Percentiles rank a stretch among this genome's conserved stretches.
Evolutionary conservation across 164 flowering plant genomes (phyloP).

Genomic region (Aristolochia contorta): DNA sequence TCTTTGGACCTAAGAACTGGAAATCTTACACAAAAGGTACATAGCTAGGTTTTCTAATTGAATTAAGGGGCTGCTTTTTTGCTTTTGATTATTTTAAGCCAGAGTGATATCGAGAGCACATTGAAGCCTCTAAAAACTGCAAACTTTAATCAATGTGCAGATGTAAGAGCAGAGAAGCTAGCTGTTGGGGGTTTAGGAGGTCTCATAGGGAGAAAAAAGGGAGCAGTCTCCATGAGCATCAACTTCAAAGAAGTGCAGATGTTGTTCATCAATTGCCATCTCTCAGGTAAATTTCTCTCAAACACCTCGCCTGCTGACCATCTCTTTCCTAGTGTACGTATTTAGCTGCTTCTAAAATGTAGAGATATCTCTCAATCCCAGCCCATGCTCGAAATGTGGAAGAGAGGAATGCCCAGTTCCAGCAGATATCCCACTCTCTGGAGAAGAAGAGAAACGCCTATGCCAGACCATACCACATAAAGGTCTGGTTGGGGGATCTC

Average conservation of each 20-base stretch:
- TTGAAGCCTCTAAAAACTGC: too few relatives aligned
- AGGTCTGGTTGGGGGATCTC: conserved; percentile 73
- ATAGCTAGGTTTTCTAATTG: neutral
- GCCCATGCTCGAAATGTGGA: conserved; percentile 73
- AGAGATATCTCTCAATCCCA: conserved; percentile 12
- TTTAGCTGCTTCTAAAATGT: neutral
- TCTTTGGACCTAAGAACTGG: conserved; percentile 49
- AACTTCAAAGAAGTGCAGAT: conserved; percentile 44
- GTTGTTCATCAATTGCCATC: conserved; percentile 65
- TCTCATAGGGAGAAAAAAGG: conserved; percentile 55
- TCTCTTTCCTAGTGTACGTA: neutral
- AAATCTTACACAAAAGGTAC: conserved; percentile 34
- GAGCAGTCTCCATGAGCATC: conserved; percentile 64
- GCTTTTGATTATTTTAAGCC: too few relatives aligned
- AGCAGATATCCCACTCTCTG: conserved; percentile 45
- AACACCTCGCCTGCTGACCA: neutral
- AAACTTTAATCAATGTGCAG: conserved; percentile 14
- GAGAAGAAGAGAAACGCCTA: conserved; percentile 44
- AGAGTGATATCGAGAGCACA: too few relatives aligned
- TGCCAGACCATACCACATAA: conserved; percentile 39
- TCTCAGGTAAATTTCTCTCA: conserved; percentile 36
- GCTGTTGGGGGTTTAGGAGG: conserved; percentile 52
- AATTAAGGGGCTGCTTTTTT: too few relatives aligned
- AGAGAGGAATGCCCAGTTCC: conserved; percentile 49
- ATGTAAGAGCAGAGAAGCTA: conserved; percentile 40